Conservation (phyloP, 2,329 filamentous ascomycete species). For the Madurella fahalii region DNA sequence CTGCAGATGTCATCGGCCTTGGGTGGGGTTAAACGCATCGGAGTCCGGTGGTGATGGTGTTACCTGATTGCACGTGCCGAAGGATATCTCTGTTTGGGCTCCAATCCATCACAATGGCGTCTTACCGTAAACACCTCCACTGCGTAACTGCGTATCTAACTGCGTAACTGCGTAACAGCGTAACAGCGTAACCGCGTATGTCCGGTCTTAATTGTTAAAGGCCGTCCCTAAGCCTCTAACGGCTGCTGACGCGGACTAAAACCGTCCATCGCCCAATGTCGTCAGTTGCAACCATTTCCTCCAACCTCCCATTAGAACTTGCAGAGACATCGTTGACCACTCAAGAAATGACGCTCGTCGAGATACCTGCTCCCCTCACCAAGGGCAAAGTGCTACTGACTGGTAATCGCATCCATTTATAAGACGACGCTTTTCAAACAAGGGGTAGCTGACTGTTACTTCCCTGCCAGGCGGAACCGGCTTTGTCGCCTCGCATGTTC, state of each 20-base stretch:
- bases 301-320: background rate
- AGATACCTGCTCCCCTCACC: background rate
- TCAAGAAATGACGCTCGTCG: background rate
- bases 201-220: too few relatives aligned
- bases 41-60: constrained; percentile 7
- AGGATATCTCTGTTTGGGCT: background rate
- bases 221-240: too few relatives aligned
- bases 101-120: too few relatives aligned
- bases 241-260: too few relatives aligned
- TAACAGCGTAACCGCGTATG: too few relatives aligned
- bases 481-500: constrained; percentile 52
- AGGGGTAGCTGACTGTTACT: background rate
- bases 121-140: too few relatives aligned
- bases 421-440: background rate
- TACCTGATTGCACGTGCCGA: background rate
- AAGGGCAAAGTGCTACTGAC: constrained; percentile 28
- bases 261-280: too few relatives aligned
- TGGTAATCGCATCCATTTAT: constrained; percentile 10
- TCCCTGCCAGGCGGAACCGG: constrained; percentile 43
- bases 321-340: background rate
- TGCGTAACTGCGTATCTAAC: too few relatives aligned
- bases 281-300: background rate
- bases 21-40: background rate
- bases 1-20: background rate
- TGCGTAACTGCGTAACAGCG: too few relatives aligned